Base-by-base conservation (phyloP, 2,329 filamentous ascomycete species). In the Periglandula ipomoeae region DNA sequence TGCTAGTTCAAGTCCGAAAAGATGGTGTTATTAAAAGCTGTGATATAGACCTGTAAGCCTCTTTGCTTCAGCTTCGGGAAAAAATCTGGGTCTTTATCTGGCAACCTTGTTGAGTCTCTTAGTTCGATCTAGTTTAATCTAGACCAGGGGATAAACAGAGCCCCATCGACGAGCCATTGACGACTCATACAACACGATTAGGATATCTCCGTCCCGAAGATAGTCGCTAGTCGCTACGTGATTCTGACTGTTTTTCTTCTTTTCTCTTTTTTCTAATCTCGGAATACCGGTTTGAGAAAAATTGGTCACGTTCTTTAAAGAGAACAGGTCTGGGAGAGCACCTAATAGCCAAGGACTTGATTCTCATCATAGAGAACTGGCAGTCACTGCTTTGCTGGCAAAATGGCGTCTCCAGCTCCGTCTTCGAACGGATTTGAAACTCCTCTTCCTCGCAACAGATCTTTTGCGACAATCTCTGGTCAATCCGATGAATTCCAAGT, bases 371-470 rank as follows among this genome's bases (percentile, higher is more conserved):
- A n/a, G n/a, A n/a, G n/a, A n/a, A n/a, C n/a, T n/a, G n/a, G n/a
- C n/a, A n/a, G n/a, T 38, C 32, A 15, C 15, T 30, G 35, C 13
- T 17, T 22, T 13, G 32, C 15, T 30, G 15, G 8, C 10, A 50
- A 10, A 13, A 54, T 54, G 51, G 40, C 45, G 13, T 34, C 27
- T 46, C 32, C 47, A 17, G 24, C 35, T 9, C 20, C 44, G 4
- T 43, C 52, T n/a, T 26, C 40, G 9, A 37, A 27, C 13, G 48
- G 44, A 2, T 15, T 35, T 5, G 26, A 49, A 19, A 19, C 47
- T 9, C 32, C 49, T 13, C 37, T 54, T 9, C 43, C 45, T 6
- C 38, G 46, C 17, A 50, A 50, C 20, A 48, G 15, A 13, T 54
- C 50, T 15, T 48, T 50, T 26, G 49, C 26, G 13, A 47, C 46